phyloP scores from a whole-genome alignment of 2,329 filamentous ascomycete genomes.

The Talaromyces sp. region DNA sequence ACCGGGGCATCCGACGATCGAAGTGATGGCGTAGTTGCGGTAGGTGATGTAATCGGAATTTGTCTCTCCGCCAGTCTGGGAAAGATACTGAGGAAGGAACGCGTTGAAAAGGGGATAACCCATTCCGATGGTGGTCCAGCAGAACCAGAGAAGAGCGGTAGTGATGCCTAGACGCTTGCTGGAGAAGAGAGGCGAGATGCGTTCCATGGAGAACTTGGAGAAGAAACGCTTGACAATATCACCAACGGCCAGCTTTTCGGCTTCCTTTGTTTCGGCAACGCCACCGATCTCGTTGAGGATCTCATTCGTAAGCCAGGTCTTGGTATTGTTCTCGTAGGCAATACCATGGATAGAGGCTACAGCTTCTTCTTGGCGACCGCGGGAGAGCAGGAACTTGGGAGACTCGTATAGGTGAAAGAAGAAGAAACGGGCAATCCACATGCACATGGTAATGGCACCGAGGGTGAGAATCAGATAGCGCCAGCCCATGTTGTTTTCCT shows the following conservation, averaged over 20 bases:
- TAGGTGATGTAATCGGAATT: constrained; percentile 57
- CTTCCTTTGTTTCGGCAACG: constrained; percentile 43
- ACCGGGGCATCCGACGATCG: constrained; percentile 74
- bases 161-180: constrained; percentile 51
- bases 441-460: constrained; percentile 71
- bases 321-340: constrained; percentile 67
- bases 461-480: constrained; percentile 72
- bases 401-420: constrained; percentile 82
- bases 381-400: constrained; percentile 77
- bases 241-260: constrained; percentile 42
- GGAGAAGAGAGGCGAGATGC: constrained; percentile 65
- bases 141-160: constrained; percentile 69
- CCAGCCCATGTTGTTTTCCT: constrained; percentile 70
- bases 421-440: constrained; percentile 79
- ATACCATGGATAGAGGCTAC: constrained; percentile 79
- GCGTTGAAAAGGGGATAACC: constrained; percentile 87
- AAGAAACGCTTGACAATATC: constrained; percentile 63
- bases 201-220: constrained; percentile 66
- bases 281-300: constrained; percentile 59
- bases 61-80: constrained; percentile 62
- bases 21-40: constrained; percentile 81
- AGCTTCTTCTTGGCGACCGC: constrained; percentile 74
- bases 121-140: constrained; percentile 82
- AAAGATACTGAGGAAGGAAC: constrained; percentile 82
- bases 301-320: constrained; percentile 75